phyloP scores from a whole-genome alignment of 1,139 yeast species.

The Lodderomyces elongisporus region DNA sequence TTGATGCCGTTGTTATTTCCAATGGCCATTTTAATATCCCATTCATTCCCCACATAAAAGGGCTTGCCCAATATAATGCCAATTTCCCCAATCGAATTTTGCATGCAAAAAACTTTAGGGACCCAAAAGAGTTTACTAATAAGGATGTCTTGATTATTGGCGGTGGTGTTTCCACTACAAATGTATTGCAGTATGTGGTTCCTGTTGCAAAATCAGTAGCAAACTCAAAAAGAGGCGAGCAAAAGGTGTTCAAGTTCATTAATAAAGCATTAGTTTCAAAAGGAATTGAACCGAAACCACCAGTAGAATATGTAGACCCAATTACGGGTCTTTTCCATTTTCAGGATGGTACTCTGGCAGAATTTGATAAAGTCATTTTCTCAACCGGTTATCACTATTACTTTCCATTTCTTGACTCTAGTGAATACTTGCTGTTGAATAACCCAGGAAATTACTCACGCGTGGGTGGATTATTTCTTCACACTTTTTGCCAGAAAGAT shows the following conservation, averaged over 20 bases:
- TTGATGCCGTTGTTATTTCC: slow-evolving; percentile 49
- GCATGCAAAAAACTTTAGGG: slow-evolving; percentile 59
- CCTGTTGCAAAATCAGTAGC: slow-evolving; percentile 37
- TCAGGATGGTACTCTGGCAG: slow-evolving; percentile 22
- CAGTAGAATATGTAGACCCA: slow-evolving; percentile 23
- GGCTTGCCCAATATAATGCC: slow-evolving; percentile 46
- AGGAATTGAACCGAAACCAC: slow-evolving; percentile 29
- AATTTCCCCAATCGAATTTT: slow-evolving; percentile 43
- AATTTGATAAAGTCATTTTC: slow-evolving; percentile 27
- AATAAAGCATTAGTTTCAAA: slow-evolving; percentile 34
- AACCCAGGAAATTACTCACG: slow-evolving; percentile 24
- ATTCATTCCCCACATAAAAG: slow-evolving; percentile 43
- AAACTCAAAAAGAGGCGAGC: slow-evolving; percentile 32
- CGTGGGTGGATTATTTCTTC: slow-evolving; percentile 32
- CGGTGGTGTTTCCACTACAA: slow-evolving; percentile 47
- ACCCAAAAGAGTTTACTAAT: slow-evolving; percentile 39
- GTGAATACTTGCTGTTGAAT: slow-evolving; percentile 16
- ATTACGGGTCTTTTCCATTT: slow-evolving; percentile 24
- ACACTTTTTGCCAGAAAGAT: slow-evolving; percentile 37
- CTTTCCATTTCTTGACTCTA: slow-evolving; percentile 32
- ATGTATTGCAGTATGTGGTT: slow-evolving; percentile 45
- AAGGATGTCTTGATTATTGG: slow-evolving; percentile 47
- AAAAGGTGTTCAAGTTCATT: slow-evolving; percentile 26
- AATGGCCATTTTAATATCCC: slow-evolving; percentile 56
- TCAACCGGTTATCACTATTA: slow-evolving; percentile 38